A percentile compares a stretch with the other conserved stretches of the same genome.
phyloP scores from a whole-genome alignment of 108 stramenopile genomes.

The Fragilaria radians region DNA sequence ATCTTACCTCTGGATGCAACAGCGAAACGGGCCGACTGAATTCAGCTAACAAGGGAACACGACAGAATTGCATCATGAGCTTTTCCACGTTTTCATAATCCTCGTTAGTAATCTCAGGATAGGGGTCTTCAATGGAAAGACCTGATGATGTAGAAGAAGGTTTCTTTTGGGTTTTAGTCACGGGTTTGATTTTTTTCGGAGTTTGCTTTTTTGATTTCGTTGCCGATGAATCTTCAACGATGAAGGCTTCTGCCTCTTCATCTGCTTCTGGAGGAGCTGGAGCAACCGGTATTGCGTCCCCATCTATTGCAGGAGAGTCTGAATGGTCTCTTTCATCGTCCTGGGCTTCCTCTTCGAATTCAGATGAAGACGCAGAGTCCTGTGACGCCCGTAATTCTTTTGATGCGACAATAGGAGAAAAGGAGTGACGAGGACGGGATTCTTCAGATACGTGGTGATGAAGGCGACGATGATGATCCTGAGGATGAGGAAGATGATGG shows the following conservation, averaged over 20 bases:
- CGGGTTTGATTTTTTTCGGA: background rate
- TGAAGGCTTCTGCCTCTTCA: background rate
- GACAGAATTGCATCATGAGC: constrained; percentile 79
- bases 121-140: constrained; percentile 53
- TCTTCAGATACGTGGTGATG: no score
- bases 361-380: background rate
- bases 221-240: background rate
- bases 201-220: constrained; percentile 2
- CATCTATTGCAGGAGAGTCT: background rate
- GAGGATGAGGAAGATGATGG: no score
- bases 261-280: background rate
- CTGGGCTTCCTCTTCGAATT: background rate
- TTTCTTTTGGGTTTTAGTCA: background rate
- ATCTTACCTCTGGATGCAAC: constrained; percentile 80
- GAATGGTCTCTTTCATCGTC: background rate
- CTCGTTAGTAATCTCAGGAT: constrained; percentile 49
- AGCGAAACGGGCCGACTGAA: constrained; percentile 80
- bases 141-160: background rate
- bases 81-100: constrained; percentile 67
- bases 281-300: background rate
- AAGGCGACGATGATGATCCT: no score
- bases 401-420: background rate
- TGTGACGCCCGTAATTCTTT: background rate
- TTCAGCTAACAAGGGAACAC: constrained; percentile 80
- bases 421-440: background rate